Evolutionary conservation across 2,329 filamentous ascomycete genomes (phyloP), one percentile per base, ranked within the genome.

Genomic region (Penicillium sp.): DNA sequence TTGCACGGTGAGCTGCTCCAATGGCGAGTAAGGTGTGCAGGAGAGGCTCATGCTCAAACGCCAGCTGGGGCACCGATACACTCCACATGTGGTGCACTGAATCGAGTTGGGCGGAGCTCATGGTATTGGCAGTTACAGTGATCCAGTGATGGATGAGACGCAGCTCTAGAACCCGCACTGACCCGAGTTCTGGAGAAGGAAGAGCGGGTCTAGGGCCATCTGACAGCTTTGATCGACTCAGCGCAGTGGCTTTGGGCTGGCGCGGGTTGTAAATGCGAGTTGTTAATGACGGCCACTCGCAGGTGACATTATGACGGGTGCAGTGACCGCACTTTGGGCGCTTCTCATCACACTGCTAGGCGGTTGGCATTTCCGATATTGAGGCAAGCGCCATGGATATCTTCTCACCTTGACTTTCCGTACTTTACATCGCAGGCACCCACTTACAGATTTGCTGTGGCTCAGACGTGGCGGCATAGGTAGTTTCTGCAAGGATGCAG

Each of bases 1-100:
- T 44, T 4, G 42, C 37, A 9, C 49, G 46, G 16, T 52, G 49
- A 6, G 47, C 47, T 14, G 49, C 49, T 1, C 47, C 35, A 6
- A 52, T 7, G 6, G 47, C 49, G 25, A 52, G 41, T 26, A 52
- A 28, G 15, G 49, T 50, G 34, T 52, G 49, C 14, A 52, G 41
- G 32, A 52, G 49, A 15, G 49, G 49, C 35, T 50, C 39, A 28
- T 50, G 50, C 19, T 52, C 49, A 29, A 52, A 52, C 7, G 49
- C 49, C 49, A 52, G 45, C 18, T 50, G 34, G 9, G 49, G 49
- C 6, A 50, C 47, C 16, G 39, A 33, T n/a, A 50, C 19, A 30
- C 34, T 44, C 49, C 49, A 52, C 47, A 52, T 48, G 10, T 45
- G 33, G 15, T 25, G 39, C 13, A 52, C 47, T 6, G 43, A 31